phyloP scores from a whole-genome alignment of 345 rosid genomes.

The Arabis alpina region DNA sequence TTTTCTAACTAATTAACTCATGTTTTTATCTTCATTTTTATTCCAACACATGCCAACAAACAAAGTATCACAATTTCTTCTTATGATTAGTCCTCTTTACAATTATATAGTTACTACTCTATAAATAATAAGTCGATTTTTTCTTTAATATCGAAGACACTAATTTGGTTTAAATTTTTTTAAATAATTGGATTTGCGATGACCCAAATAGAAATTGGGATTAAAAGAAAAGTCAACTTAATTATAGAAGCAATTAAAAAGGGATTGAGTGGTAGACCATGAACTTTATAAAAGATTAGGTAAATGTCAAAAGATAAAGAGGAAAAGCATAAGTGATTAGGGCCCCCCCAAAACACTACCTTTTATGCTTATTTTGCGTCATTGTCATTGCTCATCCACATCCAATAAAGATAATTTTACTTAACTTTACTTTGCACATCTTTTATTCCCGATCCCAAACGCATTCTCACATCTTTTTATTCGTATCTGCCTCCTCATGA shows the following conservation, averaged over 20 bases:
- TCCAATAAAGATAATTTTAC: background rate
- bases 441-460: slow-evolving; percentile 22
- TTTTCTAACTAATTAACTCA: too few relatives aligned
- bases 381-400: slow-evolving; percentile 37
- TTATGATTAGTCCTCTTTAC: too few relatives aligned
- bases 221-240: slow-evolving; percentile 35
- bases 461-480: background rate
- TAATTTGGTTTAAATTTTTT: too few relatives aligned
- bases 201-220: background rate
- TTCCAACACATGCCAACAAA: background rate
- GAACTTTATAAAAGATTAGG: slow-evolving; percentile 40
- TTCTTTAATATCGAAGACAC: too few relatives aligned
- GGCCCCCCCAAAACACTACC: slow-evolving; percentile 27
- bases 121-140: too few relatives aligned
- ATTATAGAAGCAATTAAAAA: slow-evolving; percentile 1
- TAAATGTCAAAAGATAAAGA: slow-evolving; percentile 37
- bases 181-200: too few relatives aligned
- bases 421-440: slow-evolving; percentile 23
- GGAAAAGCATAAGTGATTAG: slow-evolving; percentile 32
- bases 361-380: slow-evolving; percentile 34
- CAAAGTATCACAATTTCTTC: background rate
- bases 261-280: slow-evolving; percentile 37
- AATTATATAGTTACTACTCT: too few relatives aligned
- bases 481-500: background rate
- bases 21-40: background rate